phyloP scores from a whole-genome alignment of 352 stramenopile species.

The Globisporangium cylindrosporum region DNA sequence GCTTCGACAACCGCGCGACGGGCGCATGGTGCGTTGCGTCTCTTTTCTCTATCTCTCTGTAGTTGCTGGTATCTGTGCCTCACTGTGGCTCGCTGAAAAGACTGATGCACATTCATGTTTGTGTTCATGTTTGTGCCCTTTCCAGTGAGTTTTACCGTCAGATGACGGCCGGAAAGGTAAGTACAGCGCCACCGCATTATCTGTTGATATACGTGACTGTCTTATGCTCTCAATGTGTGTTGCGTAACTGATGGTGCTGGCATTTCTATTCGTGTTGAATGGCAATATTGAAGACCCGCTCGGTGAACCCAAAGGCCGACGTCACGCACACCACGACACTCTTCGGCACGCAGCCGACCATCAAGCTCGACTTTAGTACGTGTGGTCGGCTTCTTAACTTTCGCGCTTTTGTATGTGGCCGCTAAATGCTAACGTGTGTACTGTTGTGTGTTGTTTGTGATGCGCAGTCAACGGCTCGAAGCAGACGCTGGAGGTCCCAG shows the following conservation, averaged over 20 bases:
- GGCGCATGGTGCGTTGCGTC: slow-evolving; percentile 59
- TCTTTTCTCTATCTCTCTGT: slow-evolving; percentile 3
- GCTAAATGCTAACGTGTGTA: slow-evolving; percentile 5
- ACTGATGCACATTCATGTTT: background rate
- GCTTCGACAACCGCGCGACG: slow-evolving; percentile 67
- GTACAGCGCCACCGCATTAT: background rate
- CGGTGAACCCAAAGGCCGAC: slow-evolving; percentile 79
- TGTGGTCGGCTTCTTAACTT: background rate
- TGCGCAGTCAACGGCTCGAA: slow-evolving; percentile 72
- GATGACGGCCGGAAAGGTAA: slow-evolving; percentile 73
- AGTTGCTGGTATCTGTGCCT: background rate
- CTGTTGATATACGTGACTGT: background rate
- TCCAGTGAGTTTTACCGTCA: slow-evolving; percentile 84
- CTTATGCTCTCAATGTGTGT: background rate
- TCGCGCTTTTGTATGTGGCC: background rate
- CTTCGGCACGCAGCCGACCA: slow-evolving; percentile 48
- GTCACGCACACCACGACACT: slow-evolving; percentile 58
- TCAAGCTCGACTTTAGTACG: slow-evolving; percentile 85
- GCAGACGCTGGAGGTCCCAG: slow-evolving; percentile 60
- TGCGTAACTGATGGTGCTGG: background rate
- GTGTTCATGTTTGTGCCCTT: slow-evolving; percentile 5
- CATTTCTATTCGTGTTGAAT: slow-evolving; percentile 1
- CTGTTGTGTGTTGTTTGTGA: slow-evolving; percentile 6
- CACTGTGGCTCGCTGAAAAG: background rate
- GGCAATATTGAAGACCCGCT: slow-evolving; percentile 42